These are phyloP conservation scores for Parastagonospora nodorum DNA, from an alignment of 2,329 filamentous ascomycete genomes.

Conservation along the genomic window DNA sequence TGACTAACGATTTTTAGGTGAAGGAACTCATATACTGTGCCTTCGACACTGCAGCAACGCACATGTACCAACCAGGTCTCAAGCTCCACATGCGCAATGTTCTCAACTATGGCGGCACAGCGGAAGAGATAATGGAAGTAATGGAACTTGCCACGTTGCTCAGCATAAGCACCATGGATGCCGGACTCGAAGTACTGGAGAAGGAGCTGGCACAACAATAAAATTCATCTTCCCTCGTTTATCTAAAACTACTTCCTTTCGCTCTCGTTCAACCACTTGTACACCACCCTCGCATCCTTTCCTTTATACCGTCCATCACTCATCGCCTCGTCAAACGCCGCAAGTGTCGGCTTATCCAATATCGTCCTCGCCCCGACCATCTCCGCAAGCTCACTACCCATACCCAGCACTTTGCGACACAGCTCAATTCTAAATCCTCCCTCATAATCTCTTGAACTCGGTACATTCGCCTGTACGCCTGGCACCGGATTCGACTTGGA, in stretches of 20 bases:
- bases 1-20: conserved; percentile 14
- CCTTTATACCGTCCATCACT: conserved; percentile 34
- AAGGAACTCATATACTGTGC: conserved; percentile 57
- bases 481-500: conserved; percentile 92
- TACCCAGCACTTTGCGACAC: conserved; percentile 40
- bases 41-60: conserved; percentile 55
- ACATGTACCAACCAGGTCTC: conserved; percentile 54
- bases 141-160: conserved; percentile 51
- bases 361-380: conserved; percentile 41
- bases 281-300: conserved; percentile 41
- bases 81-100: conserved; percentile 58
- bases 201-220: conserved; percentile 19
- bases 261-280: conserved; percentile 42
- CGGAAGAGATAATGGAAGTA: conserved; percentile 56
- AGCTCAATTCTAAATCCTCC: conserved; percentile 46
- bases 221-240: background rate
- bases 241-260: conserved; percentile 18
- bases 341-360: conserved; percentile 37
- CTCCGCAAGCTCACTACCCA: conserved; percentile 41
- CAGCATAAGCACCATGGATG: conserved; percentile 38
- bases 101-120: conserved; percentile 51
- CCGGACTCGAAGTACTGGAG: conserved; percentile 29
- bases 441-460: conserved; percentile 46
- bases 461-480: conserved; percentile 44
- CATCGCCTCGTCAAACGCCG: conserved; percentile 36